phyloP scores from a whole-genome alignment of 768 basidiomycete genomes.

The Pleurotus citrinopileatus region DNA sequence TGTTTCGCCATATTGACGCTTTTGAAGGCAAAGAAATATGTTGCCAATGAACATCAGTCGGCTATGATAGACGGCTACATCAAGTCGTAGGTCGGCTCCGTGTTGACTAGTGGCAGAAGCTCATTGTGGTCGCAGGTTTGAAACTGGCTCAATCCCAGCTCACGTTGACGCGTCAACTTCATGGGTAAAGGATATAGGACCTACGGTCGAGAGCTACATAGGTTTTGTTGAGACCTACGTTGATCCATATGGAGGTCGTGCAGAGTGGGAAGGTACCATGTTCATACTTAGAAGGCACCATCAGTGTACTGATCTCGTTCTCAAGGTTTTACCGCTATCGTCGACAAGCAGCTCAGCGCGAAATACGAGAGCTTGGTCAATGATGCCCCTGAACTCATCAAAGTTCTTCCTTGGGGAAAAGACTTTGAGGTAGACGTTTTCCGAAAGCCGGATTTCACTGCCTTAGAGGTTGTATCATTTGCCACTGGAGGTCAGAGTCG shows the following conservation, averaged over 20 bases:
- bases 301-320: constrained; percentile 9
- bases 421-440: constrained; percentile 70
- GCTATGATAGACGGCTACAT: constrained; percentile 79
- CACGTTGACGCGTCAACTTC: constrained; percentile 75
- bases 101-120: background rate
- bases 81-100: constrained; percentile 51
- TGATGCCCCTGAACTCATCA: constrained; percentile 74
- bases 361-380: constrained; percentile 80
- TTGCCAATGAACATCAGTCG: constrained; percentile 68
- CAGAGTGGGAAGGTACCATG: constrained; percentile 82
- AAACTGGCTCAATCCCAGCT: constrained; percentile 73
- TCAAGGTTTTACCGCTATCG: constrained; percentile 84
- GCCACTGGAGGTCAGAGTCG: constrained; percentile 75
- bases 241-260: constrained; percentile 87
- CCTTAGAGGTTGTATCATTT: constrained; percentile 78
- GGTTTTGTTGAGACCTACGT: constrained; percentile 73
- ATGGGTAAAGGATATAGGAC: constrained; percentile 88
- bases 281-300: background rate
- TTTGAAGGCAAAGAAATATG: constrained; percentile 65
- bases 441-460: constrained; percentile 85
- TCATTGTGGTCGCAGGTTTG: constrained; percentile 46
- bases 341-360: constrained; percentile 78
- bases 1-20: background rate
- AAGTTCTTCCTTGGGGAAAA: constrained; percentile 79
- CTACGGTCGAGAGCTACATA: constrained; percentile 86